Conservation (phyloP, 1,284 basidiomycete genomes). For the Pascua sp. region DNA sequence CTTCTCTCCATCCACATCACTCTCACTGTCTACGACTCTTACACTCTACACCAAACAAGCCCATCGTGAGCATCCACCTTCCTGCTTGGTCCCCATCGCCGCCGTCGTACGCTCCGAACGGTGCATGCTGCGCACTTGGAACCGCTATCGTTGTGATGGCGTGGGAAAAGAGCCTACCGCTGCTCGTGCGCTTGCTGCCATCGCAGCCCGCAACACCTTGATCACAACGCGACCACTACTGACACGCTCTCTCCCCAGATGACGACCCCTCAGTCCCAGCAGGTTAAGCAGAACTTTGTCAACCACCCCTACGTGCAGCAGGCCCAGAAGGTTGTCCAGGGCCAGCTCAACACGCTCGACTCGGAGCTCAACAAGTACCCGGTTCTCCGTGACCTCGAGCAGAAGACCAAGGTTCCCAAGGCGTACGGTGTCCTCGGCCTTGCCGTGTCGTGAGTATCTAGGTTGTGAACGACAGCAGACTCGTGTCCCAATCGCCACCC, state of each 20-base stretch:
- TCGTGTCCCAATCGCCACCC: not conserved
- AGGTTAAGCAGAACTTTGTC: slow-evolving; percentile 55
- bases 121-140: no score
- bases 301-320: slow-evolving; percentile 80
- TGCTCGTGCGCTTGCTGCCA: not conserved
- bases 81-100: no score
- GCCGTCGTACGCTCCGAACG: no score
- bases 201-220: not conserved
- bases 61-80: no score
- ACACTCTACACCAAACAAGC: no score
- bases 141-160: no score
- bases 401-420: slow-evolving; percentile 89
- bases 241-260: slow-evolving; percentile 25
- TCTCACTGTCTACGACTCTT: no score
- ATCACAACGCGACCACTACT: not conserved
- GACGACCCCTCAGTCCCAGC: slow-evolving; percentile 42
- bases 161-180: not conserved
- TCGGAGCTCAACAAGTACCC: slow-evolving; percentile 97
- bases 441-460: slow-evolving; percentile 54
- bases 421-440: slow-evolving; percentile 79
- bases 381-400: slow-evolving; percentile 74
- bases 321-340: slow-evolving; percentile 68
- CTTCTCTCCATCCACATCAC: no score
- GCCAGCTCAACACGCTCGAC: slow-evolving; percentile 80
- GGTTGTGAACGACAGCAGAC: not conserved